Evolutionary conservation across 257 asterid genomes (phyloP), one percentile per base, ranked within the genome.

Genomic region (Buddleja alternifolia): DNA sequence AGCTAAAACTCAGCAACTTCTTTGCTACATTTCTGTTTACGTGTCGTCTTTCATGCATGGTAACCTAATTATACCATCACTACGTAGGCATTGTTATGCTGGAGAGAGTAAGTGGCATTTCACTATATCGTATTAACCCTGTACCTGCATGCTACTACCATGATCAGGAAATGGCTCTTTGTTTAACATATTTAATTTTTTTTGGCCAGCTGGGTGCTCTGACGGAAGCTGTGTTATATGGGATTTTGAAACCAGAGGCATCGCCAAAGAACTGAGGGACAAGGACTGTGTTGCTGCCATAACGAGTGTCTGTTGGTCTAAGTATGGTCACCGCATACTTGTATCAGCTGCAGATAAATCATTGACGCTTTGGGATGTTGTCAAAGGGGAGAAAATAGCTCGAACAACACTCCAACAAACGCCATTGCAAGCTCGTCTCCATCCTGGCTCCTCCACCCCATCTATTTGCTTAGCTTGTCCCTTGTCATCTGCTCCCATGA

Each of bases 231-330:
- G 96, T 79, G 74, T 92, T 36, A 83, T 89, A 58, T 92, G 96
- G 96, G 98, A 92, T 86, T 92, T 89, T 78, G 94, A 88, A 71
- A 92, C 98, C 53, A 78, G 98, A 83, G 96, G 90, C 50, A 76
- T 92, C 57, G 85, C 92, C 36, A 92, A 83, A 76, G 87, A 79
- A 76, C 77, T 92, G 41, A 84, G 75, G 77, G 95, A 89, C 62
- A 80, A 81, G 69, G 94, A 87, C 20, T 81, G 85, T 70, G 83
- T 77, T 74, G 83, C 87, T 80, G 92, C 98, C 54, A 75, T 92
- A 68, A 92, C 98, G 3, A 89, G 96, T 74, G 80, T 92, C 70
- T 85, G 92, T 71, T 92, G 98, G 98, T 92, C 98, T 11, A 92
- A 82, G 69, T 83, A 86, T 59, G 96, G 98, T 45, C 96, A 84